Evolutionary conservation across 352 stramenopile genomes (phyloP).

Genomic region (Globisporangium uncinulatum): DNA sequence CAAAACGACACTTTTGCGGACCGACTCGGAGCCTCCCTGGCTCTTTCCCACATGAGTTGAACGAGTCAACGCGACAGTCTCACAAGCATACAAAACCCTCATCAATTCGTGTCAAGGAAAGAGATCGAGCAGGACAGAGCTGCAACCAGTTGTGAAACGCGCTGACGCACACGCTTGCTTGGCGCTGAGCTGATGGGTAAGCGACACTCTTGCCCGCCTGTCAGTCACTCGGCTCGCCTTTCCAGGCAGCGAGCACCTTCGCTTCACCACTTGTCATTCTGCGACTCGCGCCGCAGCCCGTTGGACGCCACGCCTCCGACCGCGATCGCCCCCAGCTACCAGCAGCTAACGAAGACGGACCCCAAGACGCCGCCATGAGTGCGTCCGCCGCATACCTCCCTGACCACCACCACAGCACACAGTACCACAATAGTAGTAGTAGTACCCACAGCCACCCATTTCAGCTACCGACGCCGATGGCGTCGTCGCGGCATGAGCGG

Average conservation of each 20-base stretch:
- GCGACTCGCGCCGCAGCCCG: neutral
- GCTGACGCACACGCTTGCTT: too few species aligned
- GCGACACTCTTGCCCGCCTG: neutral
- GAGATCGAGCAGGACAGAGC: too few species aligned
- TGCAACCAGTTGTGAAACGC: too few species aligned
- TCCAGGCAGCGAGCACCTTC: neutral
- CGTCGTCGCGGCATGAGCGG: neutral
- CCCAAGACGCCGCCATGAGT: neutral
- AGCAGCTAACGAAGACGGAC: constrained; percentile 8
- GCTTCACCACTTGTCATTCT: neutral
- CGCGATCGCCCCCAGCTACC: constrained; percentile 2
- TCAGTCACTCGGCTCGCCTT: neutral
- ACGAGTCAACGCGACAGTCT: too few species aligned
- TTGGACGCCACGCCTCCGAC: neutral
- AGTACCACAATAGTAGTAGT: neutral
- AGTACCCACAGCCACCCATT: too few species aligned
- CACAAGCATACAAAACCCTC: too few species aligned
- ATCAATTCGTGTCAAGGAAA: too few species aligned
- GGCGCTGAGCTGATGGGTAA: too few species aligned
- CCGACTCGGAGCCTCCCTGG: too few species aligned
- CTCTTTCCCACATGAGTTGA: too few species aligned
- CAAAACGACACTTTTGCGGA: too few species aligned
- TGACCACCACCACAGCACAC: neutral
- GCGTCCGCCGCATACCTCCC: neutral
- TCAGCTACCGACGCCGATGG: neutral